Evolutionary conservation across 768 basidiomycete genomes (phyloP).

Genomic region (Leucogyrophana mollusca): DNA sequence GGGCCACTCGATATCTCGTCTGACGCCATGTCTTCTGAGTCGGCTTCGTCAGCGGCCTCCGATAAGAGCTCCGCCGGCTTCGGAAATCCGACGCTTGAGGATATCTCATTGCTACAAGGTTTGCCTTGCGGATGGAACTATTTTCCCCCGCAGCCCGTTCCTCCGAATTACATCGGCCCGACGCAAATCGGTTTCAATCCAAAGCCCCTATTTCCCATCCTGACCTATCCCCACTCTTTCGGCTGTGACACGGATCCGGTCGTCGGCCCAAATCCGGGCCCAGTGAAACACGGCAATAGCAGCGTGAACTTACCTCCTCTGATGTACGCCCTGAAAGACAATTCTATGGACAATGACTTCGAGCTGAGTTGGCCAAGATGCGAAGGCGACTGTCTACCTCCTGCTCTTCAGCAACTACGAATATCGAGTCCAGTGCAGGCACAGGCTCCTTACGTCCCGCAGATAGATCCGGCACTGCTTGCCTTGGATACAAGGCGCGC

Average conservation of each 20-base stretch:
- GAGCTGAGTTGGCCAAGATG: slow-evolving; percentile 5
- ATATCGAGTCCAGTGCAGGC: slow-evolving; percentile 11
- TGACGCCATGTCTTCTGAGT: neutral
- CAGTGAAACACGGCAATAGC: neutral
- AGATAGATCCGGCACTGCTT: slow-evolving; percentile 28
- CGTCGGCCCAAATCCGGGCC: too few relatives aligned
- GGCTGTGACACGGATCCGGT: neutral
- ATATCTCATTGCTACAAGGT: neutral
- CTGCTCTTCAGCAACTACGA: slow-evolving; percentile 17
- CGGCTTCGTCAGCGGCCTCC: neutral
- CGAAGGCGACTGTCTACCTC: slow-evolving; percentile 16
- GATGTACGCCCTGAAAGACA: slow-evolving; percentile 16
- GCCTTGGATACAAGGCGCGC: slow-evolving; percentile 2
- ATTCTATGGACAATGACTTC: slow-evolving; percentile 12
- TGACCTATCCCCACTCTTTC: neutral
- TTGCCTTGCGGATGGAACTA: slow-evolving; percentile 5
- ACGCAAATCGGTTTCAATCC: neutral
- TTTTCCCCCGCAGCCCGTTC: neutral
- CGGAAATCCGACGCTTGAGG: neutral
- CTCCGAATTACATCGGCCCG: too few relatives aligned
- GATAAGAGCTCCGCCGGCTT: too few relatives aligned
- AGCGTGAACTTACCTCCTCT: slow-evolving; percentile 14
- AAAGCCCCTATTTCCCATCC: neutral
- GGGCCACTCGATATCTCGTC: neutral
- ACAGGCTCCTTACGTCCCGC: slow-evolving; percentile 4